Evolutionary conservation across 2,329 filamentous ascomycete species (phyloP), one percentile per base, ranked within the genome.

Genomic region (Monosporascus sp.): DNA sequence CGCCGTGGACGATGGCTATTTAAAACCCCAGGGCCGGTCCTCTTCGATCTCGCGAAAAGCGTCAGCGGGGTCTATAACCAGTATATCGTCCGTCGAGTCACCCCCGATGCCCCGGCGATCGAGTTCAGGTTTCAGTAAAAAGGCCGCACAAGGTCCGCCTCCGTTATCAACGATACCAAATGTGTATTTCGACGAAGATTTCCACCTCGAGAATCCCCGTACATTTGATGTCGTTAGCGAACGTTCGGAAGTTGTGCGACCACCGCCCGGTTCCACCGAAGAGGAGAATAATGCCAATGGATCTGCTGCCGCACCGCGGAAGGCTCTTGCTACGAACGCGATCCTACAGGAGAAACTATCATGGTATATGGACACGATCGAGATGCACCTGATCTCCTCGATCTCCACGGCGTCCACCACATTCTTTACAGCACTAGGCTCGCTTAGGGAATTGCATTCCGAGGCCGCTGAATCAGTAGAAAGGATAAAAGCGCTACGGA

Each of bases 291-390:
- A 71, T 5, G 70, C 75, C 3, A 89, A 85, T 67, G 84, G 83
- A 5, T 76, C 74, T 49, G 72, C 79, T 0, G 72, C 79, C 22
- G 79, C 80, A 11, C 85, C 88, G 8, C 83, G 93, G 55, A 97
- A 97, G 68, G 89, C 90, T 1, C 76, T 99, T 27, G 93, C 93
- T 7, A 97, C 92, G 0, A 99, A 99, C 71, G 94, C 94, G 0
- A 99, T 99, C 54, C 71, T 99, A 37, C 94, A 99, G 68, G 94
- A 99, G 71, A 99, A 99, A 71, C 77, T 99, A 14, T 97, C 94
- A 0, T 99, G 94, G 94, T 99, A 99, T 69, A 96, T 99, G 91
- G 94, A 99, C 68, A 99, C 94, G 0, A 91, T 99, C 22, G 94
- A 99, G 68, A 90, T 99, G 51, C 94, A 99, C 68, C 77, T 99